Evolutionary conservation across 2,329 filamentous ascomycete species (phyloP).

Genomic region (Xylariaceae sp.): DNA sequence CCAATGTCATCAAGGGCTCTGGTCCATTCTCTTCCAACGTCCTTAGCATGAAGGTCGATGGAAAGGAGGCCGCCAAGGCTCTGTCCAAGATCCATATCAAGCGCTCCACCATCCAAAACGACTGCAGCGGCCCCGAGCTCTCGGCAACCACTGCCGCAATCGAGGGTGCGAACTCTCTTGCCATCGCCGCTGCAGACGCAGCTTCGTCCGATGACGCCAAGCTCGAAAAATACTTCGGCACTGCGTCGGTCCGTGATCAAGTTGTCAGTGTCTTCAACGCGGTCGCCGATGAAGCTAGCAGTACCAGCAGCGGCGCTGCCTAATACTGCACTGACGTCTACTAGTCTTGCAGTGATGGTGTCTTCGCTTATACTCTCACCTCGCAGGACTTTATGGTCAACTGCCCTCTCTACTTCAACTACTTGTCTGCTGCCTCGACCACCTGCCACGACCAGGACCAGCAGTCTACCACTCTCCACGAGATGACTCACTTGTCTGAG

Average conservation of each 20-base stretch:
- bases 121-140: slow-evolving; percentile 50
- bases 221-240: slow-evolving; percentile 63
- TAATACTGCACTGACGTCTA: slow-evolving; percentile 58
- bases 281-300: slow-evolving; percentile 54
- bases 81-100: slow-evolving; percentile 47
- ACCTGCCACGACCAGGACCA: slow-evolving; percentile 64
- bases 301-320: slow-evolving; percentile 45
- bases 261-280: slow-evolving; percentile 37
- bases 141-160: slow-evolving; percentile 50
- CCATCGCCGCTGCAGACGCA: slow-evolving; percentile 43
- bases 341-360: slow-evolving; percentile 45
- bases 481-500: slow-evolving; percentile 59
- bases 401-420: slow-evolving; percentile 58
- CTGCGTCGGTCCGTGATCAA: slow-evolving; percentile 37
- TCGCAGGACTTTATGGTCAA: slow-evolving; percentile 55
- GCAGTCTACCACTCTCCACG: slow-evolving; percentile 62
- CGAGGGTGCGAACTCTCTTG: slow-evolving; percentile 51
- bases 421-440: slow-evolving; percentile 45
- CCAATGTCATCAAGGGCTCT: slow-evolving; percentile 52
- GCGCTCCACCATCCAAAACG: slow-evolving; percentile 42
- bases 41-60: slow-evolving; percentile 56
- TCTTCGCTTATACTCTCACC: slow-evolving; percentile 62
- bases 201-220: slow-evolving; percentile 60
- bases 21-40: slow-evolving; percentile 58
- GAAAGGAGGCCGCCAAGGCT: slow-evolving; percentile 48